phyloP scores from a whole-genome alignment of 1,139 yeast species.

The Zhuliangozyma parablackwelliae region DNA sequence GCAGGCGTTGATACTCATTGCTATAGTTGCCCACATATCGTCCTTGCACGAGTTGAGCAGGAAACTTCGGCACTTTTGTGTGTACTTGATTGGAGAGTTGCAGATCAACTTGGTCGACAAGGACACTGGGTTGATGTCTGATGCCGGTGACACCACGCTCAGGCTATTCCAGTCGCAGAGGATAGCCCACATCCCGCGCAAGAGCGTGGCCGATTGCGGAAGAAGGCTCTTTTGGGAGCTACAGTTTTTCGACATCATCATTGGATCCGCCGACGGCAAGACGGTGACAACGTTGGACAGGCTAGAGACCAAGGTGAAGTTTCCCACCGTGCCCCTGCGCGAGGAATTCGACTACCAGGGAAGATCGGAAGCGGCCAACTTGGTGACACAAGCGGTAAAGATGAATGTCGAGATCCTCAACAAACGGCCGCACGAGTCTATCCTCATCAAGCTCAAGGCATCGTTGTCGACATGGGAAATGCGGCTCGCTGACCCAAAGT shows the following conservation, averaged over 20 bases:
- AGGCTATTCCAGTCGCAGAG: constrained; percentile 13
- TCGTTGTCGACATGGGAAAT: constrained; percentile 47
- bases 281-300: constrained; percentile 36
- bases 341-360: constrained; percentile 41
- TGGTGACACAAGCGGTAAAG: constrained; percentile 45
- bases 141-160: background rate
- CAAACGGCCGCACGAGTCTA: constrained; percentile 28
- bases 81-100: constrained; percentile 28
- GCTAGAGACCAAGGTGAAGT: constrained; percentile 25
- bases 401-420: constrained; percentile 40
- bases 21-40: constrained; percentile 43
- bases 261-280: constrained; percentile 51
- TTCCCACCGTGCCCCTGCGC: constrained; percentile 30
- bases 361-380: constrained; percentile 42
- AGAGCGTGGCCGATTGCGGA: constrained; percentile 26
- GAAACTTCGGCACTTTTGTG: constrained; percentile 33
- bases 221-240: constrained; percentile 48
- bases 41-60: constrained; percentile 42
- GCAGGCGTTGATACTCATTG: constrained; percentile 34
- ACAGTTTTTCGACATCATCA: constrained; percentile 44
- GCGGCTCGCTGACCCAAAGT: constrained; percentile 38
- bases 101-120: constrained; percentile 32
- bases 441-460: constrained; percentile 32
- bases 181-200: constrained; percentile 12
- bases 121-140: constrained; percentile 6